Evolutionary conservation across 768 basidiomycete genomes (phyloP), one percentile per base, ranked within the genome.

Genomic region (Lepiota venenata): DNA sequence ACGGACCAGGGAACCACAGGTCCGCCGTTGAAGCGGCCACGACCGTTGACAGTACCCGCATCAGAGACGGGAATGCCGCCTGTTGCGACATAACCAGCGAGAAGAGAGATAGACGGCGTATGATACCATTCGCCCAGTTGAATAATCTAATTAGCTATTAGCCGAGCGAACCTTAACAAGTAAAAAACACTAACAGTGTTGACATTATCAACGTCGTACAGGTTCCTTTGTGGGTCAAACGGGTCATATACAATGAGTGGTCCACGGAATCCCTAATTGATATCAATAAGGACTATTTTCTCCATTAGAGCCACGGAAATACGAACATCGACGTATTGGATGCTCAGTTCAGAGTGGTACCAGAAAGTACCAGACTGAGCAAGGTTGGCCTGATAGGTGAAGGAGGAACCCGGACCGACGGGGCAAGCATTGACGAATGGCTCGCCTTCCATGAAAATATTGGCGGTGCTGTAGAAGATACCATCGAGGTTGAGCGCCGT

Each of bases 1-100:
- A 78, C 69, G 0, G 76, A 52, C 40, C 75, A 70, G 0, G 71
- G 64, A 3, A 67, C 64, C 8, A 41, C 44, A n/a, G 79, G 76
- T 5, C 80, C 80, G 3, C 68, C 66, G 7, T 64, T 52, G 61
- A 60, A 73, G 47, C 80, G 75, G 12, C 77, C 79, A 14, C 58
- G 59, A 5, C 77, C 77, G 46, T 82, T 82, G 55, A 82, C 71
- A n/a, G 79, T 64, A 5, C 72, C 72, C 22, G 75, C 70, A 55
- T 78, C 65, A 18, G 52, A 66, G 2, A 69, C 63, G 2, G 69
- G 69, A 8, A 69, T 63, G 46, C 66, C 56, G 40, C 64, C 65
- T 36, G 66, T 58, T 5, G 58, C 56, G 54, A 60, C 50, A 56
- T 65, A 57, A 2, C 41, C 48, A 56, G 72, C 60, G 61, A 75